Conservation (phyloP, 352 stramenopile genomes). For the Hyaloperonospora arabidopsidis region DNA sequence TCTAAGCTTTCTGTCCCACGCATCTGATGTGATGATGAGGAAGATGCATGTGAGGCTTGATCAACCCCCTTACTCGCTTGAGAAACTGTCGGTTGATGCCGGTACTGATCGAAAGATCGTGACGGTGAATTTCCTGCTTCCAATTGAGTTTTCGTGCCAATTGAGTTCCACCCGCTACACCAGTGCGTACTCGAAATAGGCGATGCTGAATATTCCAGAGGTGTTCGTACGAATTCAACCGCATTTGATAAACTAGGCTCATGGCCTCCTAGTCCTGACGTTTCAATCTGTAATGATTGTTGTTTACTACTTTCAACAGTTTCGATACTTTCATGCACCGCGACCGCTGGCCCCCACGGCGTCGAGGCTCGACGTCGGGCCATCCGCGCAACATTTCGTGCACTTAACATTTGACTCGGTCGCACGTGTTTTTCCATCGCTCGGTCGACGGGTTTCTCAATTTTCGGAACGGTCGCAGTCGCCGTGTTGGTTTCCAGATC, state of each 20-base stretch:
- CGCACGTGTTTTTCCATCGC: slow-evolving; percentile 5
- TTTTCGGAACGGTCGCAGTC: too few relatives aligned
- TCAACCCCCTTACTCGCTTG: slow-evolving; percentile 20
- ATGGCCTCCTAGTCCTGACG: slow-evolving; percentile 13
- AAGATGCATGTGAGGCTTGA: slow-evolving; percentile 6
- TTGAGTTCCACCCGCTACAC: slow-evolving; percentile 45
- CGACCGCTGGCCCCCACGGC: slow-evolving; percentile 5
- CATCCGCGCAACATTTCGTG: slow-evolving; percentile 4
- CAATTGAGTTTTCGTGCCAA: slow-evolving; percentile 29
- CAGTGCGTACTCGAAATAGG: slow-evolving; percentile 37
- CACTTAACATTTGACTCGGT: slow-evolving; percentile 2
- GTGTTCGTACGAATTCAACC: slow-evolving; percentile 10
- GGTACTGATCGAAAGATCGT: slow-evolving; percentile 11
- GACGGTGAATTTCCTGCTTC: slow-evolving; percentile 14
- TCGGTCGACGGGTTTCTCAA: too few relatives aligned
- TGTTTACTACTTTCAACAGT: slow-evolving; percentile 9
- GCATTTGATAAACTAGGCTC: slow-evolving; percentile 3
- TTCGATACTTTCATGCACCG: slow-evolving; percentile 11
- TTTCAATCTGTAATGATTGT: slow-evolving; percentile 28
- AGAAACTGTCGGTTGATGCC: slow-evolving; percentile 20
- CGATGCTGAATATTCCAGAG: slow-evolving; percentile 54
- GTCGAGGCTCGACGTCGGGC: slow-evolving; percentile 16
- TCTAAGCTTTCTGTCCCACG: slow-evolving; percentile 1
- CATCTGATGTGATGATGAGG: slow-evolving; percentile 11
- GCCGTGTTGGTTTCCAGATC: slow-evolving; percentile 15